Conservation (phyloP, 2,329 filamentous ascomycete species). For the Cyphellophora attinorum region DNA sequence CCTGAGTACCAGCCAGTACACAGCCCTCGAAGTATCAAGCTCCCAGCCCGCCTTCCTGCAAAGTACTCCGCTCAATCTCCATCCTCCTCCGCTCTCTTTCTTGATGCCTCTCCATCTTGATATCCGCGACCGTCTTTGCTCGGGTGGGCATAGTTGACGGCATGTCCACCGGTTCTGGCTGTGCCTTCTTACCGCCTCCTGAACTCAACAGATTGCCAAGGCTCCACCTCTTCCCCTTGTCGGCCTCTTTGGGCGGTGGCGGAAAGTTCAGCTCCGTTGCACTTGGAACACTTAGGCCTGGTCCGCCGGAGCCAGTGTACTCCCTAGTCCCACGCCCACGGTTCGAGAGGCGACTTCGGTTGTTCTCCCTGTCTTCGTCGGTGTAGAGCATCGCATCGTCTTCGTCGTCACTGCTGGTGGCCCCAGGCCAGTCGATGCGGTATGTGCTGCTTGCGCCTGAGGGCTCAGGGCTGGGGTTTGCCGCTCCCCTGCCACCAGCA, state of each 20-base stretch:
- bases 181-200: not conserved
- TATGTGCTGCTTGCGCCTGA: not conserved
- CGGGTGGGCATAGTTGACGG: too few species aligned
- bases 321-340: too few species aligned
- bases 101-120: too few species aligned
- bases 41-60: not conserved
- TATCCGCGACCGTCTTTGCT: too few species aligned
- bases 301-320: too few species aligned
- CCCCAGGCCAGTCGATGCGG: constrained; percentile 1
- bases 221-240: not conserved
- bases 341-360: not conserved
- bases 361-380: not conserved
- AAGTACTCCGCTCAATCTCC: constrained; percentile 1
- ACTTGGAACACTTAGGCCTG: too few species aligned
- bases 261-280: not conserved
- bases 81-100: not conserved
- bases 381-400: not conserved
- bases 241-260: not conserved
- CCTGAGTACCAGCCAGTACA: too few species aligned
- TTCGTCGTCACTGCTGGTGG: not conserved
- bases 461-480: not conserved
- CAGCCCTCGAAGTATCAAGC: too few species aligned
- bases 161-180: not conserved
- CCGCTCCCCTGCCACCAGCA: too few species aligned
- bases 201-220: constrained; percentile 1